A percentile compares a stretch with the other conserved stretches of the same genome.
phyloP scores from a whole-genome alignment of 139 green algal genomes.

The Pleodorina starrii region DNA sequence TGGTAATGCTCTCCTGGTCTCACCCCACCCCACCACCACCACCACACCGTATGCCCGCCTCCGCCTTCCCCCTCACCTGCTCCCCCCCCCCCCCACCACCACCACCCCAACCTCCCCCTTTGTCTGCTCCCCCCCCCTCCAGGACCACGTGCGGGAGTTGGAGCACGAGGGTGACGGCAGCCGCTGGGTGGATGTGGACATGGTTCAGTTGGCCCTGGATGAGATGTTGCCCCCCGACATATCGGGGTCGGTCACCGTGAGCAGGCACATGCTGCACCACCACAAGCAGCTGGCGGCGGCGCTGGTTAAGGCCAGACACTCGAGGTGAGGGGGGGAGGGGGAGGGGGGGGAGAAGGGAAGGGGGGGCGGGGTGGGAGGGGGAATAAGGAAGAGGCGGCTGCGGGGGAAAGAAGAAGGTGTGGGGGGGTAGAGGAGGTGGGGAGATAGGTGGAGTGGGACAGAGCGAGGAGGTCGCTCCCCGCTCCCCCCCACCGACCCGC shows the following conservation, averaged over 20 bases:
- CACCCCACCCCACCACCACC: no score
- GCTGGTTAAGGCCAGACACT: constrained; percentile 42
- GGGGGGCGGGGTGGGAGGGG: background rate
- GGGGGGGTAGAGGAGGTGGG: background rate
- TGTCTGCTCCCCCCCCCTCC: no score
- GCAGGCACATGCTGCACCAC: constrained; percentile 31
- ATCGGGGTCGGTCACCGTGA: background rate
- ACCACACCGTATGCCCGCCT: no score
- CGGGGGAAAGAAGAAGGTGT: background rate
- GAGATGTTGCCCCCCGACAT: constrained; percentile 39
- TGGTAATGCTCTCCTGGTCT: no score
- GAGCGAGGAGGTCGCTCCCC: no score
- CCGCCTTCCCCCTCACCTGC: no score
- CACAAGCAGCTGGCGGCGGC: constrained; percentile 31
- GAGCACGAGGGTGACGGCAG: constrained; percentile 4
- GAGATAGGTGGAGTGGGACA: no score
- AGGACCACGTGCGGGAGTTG: constrained; percentile 39
- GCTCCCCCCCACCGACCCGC: no score
- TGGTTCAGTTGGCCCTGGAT: constrained; percentile 44
- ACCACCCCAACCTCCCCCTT: no score
- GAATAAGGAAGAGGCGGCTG: background rate
- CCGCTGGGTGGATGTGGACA: constrained; percentile 12
- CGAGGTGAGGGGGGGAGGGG: background rate
- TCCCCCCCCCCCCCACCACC: no score
- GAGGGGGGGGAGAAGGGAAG: background rate